Evolutionary conservation across 1,139 yeast species (phyloP), one percentile per base, ranked within the genome.

Genomic region (Geotrichum bryndzae): DNA sequence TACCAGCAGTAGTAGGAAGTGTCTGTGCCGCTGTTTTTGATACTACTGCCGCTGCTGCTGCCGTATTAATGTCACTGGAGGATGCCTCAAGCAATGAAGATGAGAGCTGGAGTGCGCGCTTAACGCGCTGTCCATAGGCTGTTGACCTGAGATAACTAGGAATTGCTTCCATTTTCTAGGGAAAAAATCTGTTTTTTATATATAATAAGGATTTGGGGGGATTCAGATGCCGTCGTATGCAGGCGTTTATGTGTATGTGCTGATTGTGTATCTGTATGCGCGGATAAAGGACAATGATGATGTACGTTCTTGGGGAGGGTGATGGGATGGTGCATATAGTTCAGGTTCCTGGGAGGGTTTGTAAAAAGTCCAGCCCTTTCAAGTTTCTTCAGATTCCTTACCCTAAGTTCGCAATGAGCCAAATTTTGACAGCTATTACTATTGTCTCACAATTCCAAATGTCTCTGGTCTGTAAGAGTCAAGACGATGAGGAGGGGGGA

Each of bases 101-200:
- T 41, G 46, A 41, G 56, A 25, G 50, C 33, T 18, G n/a, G 56
- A 18, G 33, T 35, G 11, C 29, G 51, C 25, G 35, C 23, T 51
- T 27, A 41, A 41, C 22, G 46, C 71, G 67, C 58, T 70, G 72
- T 33, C 72, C 70, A 57, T 68, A 70, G n/a, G 70, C 70, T n/a
- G 73, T 70, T 18, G 54, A 60, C 25, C 61, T 56, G 45, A 70
- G 64, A 57, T 70, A 70, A 1, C 63, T 46, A 22, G 73, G 73
- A 27, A 69, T 63, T 6, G 46, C 46, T 64, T 45, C 57, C 57
- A 54, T 54, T 38, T 15, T 41, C 46, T 5, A 41, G 15, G 5
- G 2, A 13, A 13, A 41, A 41, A 41, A 41, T 18, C 18, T 18
- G 18, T 18, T 18, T 18, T 27, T 27, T 13, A 41, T 11, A 6